A percentile compares a stretch with the other conserved stretches of the same genome.
These are phyloP conservation scores for Wickerhamiella allomyrinae DNA, from an alignment of 805 yeast species.

Conservation along the genomic window DNA sequence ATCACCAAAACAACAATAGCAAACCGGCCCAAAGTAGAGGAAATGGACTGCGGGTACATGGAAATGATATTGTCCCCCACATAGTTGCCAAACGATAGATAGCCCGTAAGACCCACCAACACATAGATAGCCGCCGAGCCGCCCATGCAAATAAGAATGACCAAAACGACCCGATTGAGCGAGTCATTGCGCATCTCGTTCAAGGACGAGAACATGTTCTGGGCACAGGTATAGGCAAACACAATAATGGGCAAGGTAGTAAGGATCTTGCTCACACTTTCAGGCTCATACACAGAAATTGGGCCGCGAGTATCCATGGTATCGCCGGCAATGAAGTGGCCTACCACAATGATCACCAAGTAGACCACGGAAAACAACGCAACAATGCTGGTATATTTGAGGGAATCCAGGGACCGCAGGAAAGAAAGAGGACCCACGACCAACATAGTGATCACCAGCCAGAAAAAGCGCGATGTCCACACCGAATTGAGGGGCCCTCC, in stretches of 20 bases:
- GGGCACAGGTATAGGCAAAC: constrained; percentile 92
- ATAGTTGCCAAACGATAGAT: constrained; percentile 70
- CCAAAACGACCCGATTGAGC: constrained; percentile 30
- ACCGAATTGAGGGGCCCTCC: constrained; percentile 26
- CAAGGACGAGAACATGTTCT: constrained; percentile 79
- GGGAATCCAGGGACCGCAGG: constrained; percentile 60
- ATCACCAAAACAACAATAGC: constrained; percentile 71
- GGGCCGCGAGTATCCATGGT: constrained; percentile 37
- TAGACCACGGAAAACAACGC: constrained; percentile 74
- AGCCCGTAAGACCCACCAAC: constrained; percentile 68
- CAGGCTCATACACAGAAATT: constrained; percentile 35
- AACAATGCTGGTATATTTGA: constrained; percentile 71
- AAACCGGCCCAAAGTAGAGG: constrained; percentile 66
- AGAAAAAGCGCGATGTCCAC: constrained; percentile 29
- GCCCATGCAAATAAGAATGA: constrained; percentile 41
- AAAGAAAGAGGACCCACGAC: constrained; percentile 53
- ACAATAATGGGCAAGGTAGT: constrained; percentile 81
- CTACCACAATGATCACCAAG: constrained; percentile 54
- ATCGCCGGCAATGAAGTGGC: constrained; percentile 52
- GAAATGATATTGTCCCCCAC: constrained; percentile 70
- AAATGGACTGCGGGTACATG: constrained; percentile 48
- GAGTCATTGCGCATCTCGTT: constrained; percentile 59
- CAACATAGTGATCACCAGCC: constrained; percentile 19
- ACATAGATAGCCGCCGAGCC: constrained; percentile 50
- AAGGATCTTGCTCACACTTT: constrained; percentile 31